A percentile compares a stretch with the other conserved stretches of the same genome.
phyloP scores from a whole-genome alignment of 2,329 filamentous ascomycete species.

The Cryphonectria naterciae region DNA sequence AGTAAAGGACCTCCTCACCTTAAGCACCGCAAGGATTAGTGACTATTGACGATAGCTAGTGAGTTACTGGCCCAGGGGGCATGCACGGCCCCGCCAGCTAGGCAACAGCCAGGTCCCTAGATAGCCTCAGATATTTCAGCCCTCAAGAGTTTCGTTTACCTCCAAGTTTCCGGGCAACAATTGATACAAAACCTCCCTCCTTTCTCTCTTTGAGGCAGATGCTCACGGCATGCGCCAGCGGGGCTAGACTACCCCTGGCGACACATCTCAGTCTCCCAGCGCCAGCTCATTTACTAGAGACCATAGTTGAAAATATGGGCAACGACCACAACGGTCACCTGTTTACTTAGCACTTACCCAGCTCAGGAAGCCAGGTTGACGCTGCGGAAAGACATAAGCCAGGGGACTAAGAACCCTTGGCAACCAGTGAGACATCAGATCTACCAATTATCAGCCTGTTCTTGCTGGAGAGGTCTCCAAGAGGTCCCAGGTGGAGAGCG shows the following conservation, averaged over 20 bases:
- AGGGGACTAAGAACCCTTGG: background rate
- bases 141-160: too few relatives aligned
- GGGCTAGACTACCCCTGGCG: background rate
- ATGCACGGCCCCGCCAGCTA: too few relatives aligned
- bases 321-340: background rate
- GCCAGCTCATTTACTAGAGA: background rate
- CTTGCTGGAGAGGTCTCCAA: background rate
- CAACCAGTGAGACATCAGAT: background rate
- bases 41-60: too few relatives aligned
- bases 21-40: conserved; percentile 1
- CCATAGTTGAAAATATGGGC: background rate
- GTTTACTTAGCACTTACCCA: background rate
- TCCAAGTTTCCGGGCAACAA: background rate
- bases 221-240: background rate
- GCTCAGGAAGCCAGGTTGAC: background rate
- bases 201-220: background rate
- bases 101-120: too few relatives aligned
- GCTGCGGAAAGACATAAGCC: background rate
- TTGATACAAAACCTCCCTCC: too few relatives aligned
- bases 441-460: background rate
- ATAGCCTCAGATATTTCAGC: too few relatives aligned
- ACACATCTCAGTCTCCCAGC: too few relatives aligned
- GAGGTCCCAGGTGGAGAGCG: background rate
- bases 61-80: background rate
- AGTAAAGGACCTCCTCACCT: background rate